Conservation (phyloP, 768 basidiomycete species). For the Naganishia randhawae region DNA sequence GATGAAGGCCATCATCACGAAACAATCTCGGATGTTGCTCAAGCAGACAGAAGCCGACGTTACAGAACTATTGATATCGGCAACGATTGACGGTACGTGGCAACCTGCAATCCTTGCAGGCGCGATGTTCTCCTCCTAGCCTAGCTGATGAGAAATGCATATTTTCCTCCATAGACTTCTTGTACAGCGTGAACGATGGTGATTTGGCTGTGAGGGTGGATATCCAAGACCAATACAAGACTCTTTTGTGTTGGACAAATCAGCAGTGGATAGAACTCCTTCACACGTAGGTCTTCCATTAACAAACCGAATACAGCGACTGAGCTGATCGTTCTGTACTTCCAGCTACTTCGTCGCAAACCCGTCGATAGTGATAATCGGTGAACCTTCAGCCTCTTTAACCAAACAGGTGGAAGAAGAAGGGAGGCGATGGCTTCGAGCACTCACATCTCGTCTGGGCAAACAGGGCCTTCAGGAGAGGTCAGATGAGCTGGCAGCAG, state of each 20-base stretch:
- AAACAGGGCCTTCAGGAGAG: constrained; percentile 72
- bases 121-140: constrained; percentile 44
- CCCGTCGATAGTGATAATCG: constrained; percentile 69
- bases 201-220: constrained; percentile 70
- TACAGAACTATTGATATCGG: constrained; percentile 33
- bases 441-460: constrained; percentile 68
- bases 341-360: constrained; percentile 74
- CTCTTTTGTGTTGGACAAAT: constrained; percentile 67
- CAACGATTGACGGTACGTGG: background rate
- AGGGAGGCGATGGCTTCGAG: constrained; percentile 71
- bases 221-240: constrained; percentile 68
- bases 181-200: constrained; percentile 79
- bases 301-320: background rate
- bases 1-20: constrained; percentile 77
- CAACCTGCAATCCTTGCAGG: background rate
- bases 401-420: constrained; percentile 73
- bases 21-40: constrained; percentile 75
- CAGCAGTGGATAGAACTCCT: constrained; percentile 74
- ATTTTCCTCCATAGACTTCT: constrained; percentile 57
- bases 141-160: constrained; percentile 30
- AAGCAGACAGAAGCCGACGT: constrained; percentile 43
- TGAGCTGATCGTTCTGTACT: background rate
- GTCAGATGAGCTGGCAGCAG: constrained; percentile 65
- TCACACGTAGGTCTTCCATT: constrained; percentile 49
- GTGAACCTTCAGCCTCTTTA: constrained; percentile 80